Evolutionary conservation across 805 yeast genomes (phyloP).

Genomic region (Lachancea meyersii): DNA sequence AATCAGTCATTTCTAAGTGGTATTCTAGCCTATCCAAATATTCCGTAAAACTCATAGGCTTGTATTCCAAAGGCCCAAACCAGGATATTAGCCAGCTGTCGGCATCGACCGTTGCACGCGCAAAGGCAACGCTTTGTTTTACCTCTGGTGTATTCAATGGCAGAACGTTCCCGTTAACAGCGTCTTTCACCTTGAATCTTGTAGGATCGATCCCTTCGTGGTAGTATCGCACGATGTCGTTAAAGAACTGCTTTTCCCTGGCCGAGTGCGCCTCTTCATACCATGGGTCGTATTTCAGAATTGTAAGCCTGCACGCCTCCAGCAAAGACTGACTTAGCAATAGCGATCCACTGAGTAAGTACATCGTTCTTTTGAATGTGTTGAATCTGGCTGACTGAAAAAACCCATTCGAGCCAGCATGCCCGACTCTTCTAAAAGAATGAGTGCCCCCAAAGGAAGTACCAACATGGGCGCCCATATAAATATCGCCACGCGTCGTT

Average conservation of each 20-base stretch:
- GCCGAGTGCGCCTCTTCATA: conserved; percentile 55
- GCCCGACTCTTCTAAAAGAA: conserved; percentile 16
- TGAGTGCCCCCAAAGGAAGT: conserved; percentile 20
- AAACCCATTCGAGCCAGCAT: conserved; percentile 15
- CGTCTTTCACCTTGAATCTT: conserved; percentile 31
- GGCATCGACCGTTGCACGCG: conserved; percentile 43
- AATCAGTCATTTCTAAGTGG: conserved; percentile 26
- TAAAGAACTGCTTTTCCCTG: conserved; percentile 37
- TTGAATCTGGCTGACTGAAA: conserved; percentile 23
- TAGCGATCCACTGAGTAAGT: conserved; percentile 39
- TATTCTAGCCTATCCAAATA: conserved; percentile 32
- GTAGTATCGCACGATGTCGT: conserved; percentile 30
- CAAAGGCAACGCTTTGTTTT: conserved; percentile 33
- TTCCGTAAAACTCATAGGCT: conserved; percentile 44
- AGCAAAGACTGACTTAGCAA: conserved; percentile 49
- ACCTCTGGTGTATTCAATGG: conserved; percentile 30
- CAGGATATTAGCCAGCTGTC: conserved; percentile 45
- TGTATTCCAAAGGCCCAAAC: conserved; percentile 59
- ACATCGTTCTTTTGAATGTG: conserved; percentile 30
- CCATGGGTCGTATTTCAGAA: conserved; percentile 61
- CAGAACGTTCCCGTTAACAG: conserved; percentile 25
- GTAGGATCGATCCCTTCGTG: conserved; percentile 34
- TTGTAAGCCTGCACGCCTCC: conserved; percentile 45
- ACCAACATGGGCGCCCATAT: conserved; percentile 12
- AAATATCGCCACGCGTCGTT: conserved; percentile 24